Evolutionary conservation across 164 flowering plant genomes (phyloP).

Genomic region (Nymphaea thermarum): DNA sequence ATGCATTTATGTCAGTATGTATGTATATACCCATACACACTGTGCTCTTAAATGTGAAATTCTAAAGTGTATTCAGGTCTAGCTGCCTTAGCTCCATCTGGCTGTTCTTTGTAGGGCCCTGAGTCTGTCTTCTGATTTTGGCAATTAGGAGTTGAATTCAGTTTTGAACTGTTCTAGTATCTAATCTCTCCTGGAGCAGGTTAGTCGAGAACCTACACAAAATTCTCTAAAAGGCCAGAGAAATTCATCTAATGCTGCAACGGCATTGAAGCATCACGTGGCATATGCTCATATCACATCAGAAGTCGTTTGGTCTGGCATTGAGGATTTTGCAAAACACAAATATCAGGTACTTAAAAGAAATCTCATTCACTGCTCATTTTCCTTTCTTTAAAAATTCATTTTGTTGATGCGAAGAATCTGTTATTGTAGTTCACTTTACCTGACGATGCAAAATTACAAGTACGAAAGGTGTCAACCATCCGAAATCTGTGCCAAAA

Average conservation of each 20-base stretch:
- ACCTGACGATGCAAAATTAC: slow-evolving; percentile 58
- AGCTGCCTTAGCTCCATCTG: too few species aligned
- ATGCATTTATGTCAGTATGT: too few species aligned
- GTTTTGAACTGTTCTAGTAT: background rate
- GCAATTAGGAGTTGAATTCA: too few species aligned
- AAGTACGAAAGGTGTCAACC: slow-evolving; percentile 64
- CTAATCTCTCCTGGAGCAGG: slow-evolving; percentile 36
- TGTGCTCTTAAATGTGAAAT: too few species aligned
- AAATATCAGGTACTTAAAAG: slow-evolving; percentile 69
- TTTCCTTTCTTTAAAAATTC: background rate
- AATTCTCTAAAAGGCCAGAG: slow-evolving; percentile 39
- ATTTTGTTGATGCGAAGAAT: background rate
- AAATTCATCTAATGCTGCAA: slow-evolving; percentile 33
- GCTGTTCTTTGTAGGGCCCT: too few species aligned
- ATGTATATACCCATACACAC: too few species aligned
- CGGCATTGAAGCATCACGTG: slow-evolving; percentile 33
- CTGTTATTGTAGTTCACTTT: slow-evolving; percentile 52
- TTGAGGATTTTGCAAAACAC: slow-evolving; percentile 62
- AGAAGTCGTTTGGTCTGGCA: slow-evolving; percentile 73
- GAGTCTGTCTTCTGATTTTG: too few species aligned
- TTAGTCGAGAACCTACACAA: slow-evolving; percentile 32
- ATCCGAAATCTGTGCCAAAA: slow-evolving; percentile 88
- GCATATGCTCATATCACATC: slow-evolving; percentile 42
- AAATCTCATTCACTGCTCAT: background rate
- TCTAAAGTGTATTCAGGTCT: too few species aligned